These are phyloP conservation scores for Loxodes magnus DNA, from an alignment of 73 alveolate genomes.

Conservation along the genomic window DNA sequence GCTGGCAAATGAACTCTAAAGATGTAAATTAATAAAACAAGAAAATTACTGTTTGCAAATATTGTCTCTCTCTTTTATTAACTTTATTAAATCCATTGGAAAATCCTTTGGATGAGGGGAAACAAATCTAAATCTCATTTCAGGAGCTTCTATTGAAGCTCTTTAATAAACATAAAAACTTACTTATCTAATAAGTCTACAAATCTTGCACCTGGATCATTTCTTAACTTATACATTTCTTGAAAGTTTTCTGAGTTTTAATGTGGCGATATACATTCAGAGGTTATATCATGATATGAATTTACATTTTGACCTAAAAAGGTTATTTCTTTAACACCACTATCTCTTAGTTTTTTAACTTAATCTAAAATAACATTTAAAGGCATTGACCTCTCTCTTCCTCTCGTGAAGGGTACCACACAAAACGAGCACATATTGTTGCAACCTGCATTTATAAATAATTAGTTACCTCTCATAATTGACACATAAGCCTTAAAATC, in stretches of 20 bases:
- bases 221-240: conserved; percentile 60
- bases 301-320: conserved; percentile 79
- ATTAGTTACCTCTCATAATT: conserved; percentile 87
- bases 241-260: conserved; percentile 59
- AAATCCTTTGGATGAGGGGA: conserved; percentile 87
- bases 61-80: conserved; percentile 42
- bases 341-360: conserved; percentile 37
- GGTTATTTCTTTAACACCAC: conserved; percentile 68
- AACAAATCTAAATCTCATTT: conserved; percentile 64
- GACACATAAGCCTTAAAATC: conserved; percentile 58
- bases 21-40: background rate
- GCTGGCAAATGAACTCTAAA: conserved; percentile 63
- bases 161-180: too few relatives aligned
- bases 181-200: conserved; percentile 58
- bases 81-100: conserved; percentile 61
- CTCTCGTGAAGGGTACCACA: conserved; percentile 83
- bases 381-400: conserved; percentile 74
- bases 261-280: conserved; percentile 35
- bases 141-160: conserved; percentile 64
- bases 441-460: too few relatives aligned
- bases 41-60: conserved; percentile 49
- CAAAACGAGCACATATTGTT: conserved; percentile 86
- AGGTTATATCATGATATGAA: conserved; percentile 48
- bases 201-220: conserved; percentile 70
- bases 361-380: conserved; percentile 44